Conservation (phyloP, 805 yeast species). For the Cyberlindnera maritima region DNA sequence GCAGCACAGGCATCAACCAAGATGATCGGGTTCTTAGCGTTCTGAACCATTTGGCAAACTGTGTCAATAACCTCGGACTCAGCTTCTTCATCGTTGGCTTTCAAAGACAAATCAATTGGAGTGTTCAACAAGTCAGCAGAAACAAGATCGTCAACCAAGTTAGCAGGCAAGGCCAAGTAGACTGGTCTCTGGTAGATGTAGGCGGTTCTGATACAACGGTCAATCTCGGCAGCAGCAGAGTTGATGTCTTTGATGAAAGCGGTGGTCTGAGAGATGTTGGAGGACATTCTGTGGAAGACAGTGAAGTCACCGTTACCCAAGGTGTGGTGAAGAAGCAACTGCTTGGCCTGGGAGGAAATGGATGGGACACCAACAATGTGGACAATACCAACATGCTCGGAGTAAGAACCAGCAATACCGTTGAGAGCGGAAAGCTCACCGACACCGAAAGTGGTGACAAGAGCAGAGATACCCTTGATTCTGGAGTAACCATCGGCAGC, state of each 20-base stretch:
- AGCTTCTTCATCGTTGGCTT: constrained; percentile 56
- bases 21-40: constrained; percentile 68
- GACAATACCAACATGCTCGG: constrained; percentile 83
- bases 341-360: constrained; percentile 66
- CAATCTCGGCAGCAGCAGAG: constrained; percentile 69
- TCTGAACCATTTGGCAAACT: constrained; percentile 48
- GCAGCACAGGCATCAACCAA: constrained; percentile 86
- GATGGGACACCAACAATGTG: constrained; percentile 90
- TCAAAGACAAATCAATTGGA: constrained; percentile 60
- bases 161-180: constrained; percentile 79
- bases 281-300: constrained; percentile 77
- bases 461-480: constrained; percentile 69
- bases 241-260: constrained; percentile 60
- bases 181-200: constrained; percentile 75
- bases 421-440: constrained; percentile 84
- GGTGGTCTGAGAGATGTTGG: constrained; percentile 64
- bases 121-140: constrained; percentile 54
- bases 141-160: constrained; percentile 65
- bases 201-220: constrained; percentile 71
- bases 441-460: constrained; percentile 87
- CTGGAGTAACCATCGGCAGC: constrained; percentile 90
- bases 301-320: constrained; percentile 81
- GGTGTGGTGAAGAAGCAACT: constrained; percentile 76
- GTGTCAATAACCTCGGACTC: constrained; percentile 60
- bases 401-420: constrained; percentile 86